Percentiles rank a stretch among this genome's conserved stretches.
These are phyloP conservation scores for Aspergillus coremiiformis DNA, from an alignment of 495 filamentous ascomycete genomes.

Conservation along the genomic window DNA sequence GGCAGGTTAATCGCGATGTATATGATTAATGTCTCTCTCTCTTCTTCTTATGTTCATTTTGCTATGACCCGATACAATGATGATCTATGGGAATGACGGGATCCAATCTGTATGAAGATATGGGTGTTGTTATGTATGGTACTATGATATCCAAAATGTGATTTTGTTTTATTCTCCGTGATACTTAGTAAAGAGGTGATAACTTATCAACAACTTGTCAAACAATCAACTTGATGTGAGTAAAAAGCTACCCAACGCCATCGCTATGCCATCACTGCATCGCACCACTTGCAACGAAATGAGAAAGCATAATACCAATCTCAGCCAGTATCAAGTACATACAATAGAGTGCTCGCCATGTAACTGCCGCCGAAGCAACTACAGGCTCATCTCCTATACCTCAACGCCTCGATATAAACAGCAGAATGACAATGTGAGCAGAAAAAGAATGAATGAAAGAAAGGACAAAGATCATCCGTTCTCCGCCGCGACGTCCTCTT, in stretches of 20 bases:
- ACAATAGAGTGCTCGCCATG: neutral
- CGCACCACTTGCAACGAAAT: constrained; percentile 17
- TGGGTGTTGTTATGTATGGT: neutral
- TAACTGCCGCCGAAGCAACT: neutral
- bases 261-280: constrained; percentile 35
- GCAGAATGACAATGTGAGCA: neutral
- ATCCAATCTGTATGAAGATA: neutral
- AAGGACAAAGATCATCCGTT: constrained; percentile 18
- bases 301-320: constrained; percentile 6
- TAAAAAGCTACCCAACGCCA: constrained; percentile 27
- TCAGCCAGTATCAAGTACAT: neutral
- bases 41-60: constrained; percentile 1
- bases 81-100: neutral
- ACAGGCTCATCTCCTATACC: neutral
- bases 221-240: neutral
- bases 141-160: neutral
- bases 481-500: constrained; percentile 24
- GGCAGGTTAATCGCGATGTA: constrained; percentile 70
- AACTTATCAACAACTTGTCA: neutral
- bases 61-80: neutral
- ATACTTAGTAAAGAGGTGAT: neutral
- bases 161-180: neutral
- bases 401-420: neutral
- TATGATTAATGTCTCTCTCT: constrained; percentile 31
- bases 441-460: neutral